Evolutionary conservation across 768 basidiomycete species (phyloP).

Genomic region (Tulasnella sp.): DNA sequence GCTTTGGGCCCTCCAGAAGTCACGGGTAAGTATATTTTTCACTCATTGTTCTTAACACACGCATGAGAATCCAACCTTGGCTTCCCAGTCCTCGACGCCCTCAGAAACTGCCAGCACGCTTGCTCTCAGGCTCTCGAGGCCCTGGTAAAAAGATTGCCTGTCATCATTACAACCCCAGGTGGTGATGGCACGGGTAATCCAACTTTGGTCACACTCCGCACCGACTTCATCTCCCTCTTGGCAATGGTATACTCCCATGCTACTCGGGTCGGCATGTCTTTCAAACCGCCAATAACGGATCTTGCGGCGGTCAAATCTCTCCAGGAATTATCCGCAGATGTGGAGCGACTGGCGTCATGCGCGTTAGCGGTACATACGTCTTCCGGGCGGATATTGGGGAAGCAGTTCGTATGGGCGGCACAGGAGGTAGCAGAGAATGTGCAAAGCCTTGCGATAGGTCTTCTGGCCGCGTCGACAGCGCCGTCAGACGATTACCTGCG

Average conservation of each 20-base stretch:
- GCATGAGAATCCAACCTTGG: no score
- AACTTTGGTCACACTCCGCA: not conserved
- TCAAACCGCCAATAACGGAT: constrained; percentile 17
- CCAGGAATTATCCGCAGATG: constrained; percentile 8
- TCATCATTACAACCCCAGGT: not conserved
- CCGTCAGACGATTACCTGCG: constrained; percentile 15
- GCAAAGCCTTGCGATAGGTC: constrained; percentile 1
- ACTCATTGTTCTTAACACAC: no score
- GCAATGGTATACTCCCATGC: constrained; percentile 15
- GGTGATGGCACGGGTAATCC: not conserved
- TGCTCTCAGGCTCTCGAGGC: constrained; percentile 1
- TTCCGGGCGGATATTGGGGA: constrained; percentile 7
- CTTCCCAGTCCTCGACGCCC: not conserved
- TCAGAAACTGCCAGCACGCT: not conserved
- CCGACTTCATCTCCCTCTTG: constrained; percentile 17
- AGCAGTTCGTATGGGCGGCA: constrained; percentile 17
- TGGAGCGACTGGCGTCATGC: constrained; percentile 12
- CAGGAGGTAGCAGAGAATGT: constrained; percentile 17
- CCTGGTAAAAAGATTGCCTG: not conserved
- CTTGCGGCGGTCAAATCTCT: constrained; percentile 13
- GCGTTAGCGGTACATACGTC: not conserved
- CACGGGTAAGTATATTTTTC: no score
- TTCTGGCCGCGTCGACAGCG: not conserved
- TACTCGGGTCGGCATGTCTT: constrained; percentile 15
- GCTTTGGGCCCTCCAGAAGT: no score